A percentile compares a stretch with the other conserved stretches of the same genome.
Conservation (phyloP, 1,284 basidiomycete species). For the Sphagnurus paluster region DNA sequence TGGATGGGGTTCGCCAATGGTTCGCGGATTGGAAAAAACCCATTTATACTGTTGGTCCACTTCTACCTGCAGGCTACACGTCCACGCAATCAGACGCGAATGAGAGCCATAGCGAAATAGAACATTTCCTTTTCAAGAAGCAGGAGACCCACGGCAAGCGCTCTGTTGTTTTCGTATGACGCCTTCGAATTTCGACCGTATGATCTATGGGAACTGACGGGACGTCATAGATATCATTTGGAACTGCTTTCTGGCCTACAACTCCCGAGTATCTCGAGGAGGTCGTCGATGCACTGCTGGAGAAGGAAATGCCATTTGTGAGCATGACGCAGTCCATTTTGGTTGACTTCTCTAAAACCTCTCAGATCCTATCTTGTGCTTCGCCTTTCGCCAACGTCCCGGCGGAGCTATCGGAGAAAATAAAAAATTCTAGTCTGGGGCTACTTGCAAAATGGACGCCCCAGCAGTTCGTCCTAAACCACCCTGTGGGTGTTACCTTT, state of each 20-base stretch:
- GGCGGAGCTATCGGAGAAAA: slow-evolving; percentile 6
- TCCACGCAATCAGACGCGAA: slow-evolving; percentile 1
- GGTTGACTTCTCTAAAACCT: too few species aligned
- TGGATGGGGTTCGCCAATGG: slow-evolving; percentile 13
- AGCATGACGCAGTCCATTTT: too few species aligned
- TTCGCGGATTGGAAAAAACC: slow-evolving; percentile 9
- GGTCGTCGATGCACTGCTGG: slow-evolving; percentile 19
- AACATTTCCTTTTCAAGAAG: slow-evolving; percentile 17
- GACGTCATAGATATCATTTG: slow-evolving; percentile 24
- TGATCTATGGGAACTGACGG: neutral
- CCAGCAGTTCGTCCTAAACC: slow-evolving; percentile 22
- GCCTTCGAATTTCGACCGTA: neutral
- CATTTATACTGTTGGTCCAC: slow-evolving; percentile 17
- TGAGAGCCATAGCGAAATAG: slow-evolving; percentile 3
- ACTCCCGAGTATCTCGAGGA: slow-evolving; percentile 18
- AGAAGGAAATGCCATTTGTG: slow-evolving; percentile 21
- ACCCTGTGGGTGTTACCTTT: slow-evolving; percentile 15
- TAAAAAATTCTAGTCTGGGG: slow-evolving; percentile 17
- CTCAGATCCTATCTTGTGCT: slow-evolving; percentile 12
- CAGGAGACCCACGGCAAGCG: slow-evolving; percentile 16
- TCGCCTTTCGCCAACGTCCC: slow-evolving; percentile 10
- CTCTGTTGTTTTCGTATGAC: slow-evolving; percentile 20
- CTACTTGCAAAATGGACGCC: slow-evolving; percentile 19
- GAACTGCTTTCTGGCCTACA: slow-evolving; percentile 22
- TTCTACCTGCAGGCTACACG: slow-evolving; percentile 9